These are phyloP conservation scores for Malania oleifera DNA, from an alignment of 164 flowering plant species.

Conservation along the genomic window DNA sequence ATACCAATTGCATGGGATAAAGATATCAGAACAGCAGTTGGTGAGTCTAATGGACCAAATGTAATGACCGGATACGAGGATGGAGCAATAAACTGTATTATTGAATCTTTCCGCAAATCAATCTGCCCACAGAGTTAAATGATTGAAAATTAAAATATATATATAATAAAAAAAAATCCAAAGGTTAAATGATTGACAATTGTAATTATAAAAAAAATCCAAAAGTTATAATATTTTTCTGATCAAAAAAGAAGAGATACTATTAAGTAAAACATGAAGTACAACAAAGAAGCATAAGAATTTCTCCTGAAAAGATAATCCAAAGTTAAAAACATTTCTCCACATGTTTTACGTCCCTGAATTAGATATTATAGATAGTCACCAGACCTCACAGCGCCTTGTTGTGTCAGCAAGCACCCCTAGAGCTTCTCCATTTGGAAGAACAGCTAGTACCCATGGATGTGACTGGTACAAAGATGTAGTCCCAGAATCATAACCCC, in stretches of 20 bases:
- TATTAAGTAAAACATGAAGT: conserved; percentile 5
- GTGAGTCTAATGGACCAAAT: conserved; percentile 88
- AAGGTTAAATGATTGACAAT: background rate
- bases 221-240: background rate
- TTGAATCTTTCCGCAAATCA: conserved; percentile 68
- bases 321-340: background rate
- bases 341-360: background rate
- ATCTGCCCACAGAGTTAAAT: conserved; percentile 37
- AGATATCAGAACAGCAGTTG: conserved; percentile 59
- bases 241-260: background rate
- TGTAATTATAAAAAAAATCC: background rate
- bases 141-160: background rate
- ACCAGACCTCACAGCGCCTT: conserved; percentile 70
- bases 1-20: conserved; percentile 82
- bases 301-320: no score
- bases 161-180: no score
- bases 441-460: conserved; percentile 92
- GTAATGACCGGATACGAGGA: conserved; percentile 73
- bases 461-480: conserved; percentile 93
- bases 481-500: conserved; percentile 85
- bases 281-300: no score
- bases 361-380: background rate
- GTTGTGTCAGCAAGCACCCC: conserved; percentile 96
- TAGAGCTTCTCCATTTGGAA: conserved; percentile 78
- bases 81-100: conserved; percentile 51